These are phyloP conservation scores for Globisporangium solare DNA, from an alignment of 352 stramenopile species.

Conservation along the genomic window DNA sequence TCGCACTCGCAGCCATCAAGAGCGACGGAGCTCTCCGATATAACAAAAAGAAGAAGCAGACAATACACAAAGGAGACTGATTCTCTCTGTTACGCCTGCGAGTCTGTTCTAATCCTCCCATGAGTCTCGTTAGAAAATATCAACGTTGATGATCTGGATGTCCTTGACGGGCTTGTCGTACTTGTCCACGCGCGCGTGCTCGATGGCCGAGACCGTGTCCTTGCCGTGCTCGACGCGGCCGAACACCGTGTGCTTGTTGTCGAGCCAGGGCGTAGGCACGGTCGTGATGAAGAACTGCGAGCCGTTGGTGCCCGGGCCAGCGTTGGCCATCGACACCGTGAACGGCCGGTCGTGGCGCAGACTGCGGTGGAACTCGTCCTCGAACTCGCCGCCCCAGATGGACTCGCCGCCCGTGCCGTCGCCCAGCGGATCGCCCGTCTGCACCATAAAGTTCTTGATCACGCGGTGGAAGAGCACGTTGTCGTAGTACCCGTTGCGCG, in stretches of 20 bases:
- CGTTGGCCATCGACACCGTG: constrained; percentile 99
- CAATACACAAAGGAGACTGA: too few relatives aligned
- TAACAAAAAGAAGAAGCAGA: too few relatives aligned
- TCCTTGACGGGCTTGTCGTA: constrained; percentile 71
- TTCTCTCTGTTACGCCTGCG: too few relatives aligned
- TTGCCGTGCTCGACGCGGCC: constrained; percentile 91
- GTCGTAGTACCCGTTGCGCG: constrained; percentile 98
- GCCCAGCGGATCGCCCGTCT: constrained; percentile 94
- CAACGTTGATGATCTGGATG: constrained; percentile 89
- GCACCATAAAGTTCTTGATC: constrained; percentile 99
- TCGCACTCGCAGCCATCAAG: too few relatives aligned
- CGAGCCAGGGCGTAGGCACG: constrained; percentile 95
- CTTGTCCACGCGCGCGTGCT: constrained; percentile 89
- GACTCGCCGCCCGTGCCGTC: constrained; percentile 97
- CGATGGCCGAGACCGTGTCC: constrained; percentile 96
- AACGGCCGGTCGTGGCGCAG: constrained; percentile 95
- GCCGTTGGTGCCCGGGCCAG: constrained; percentile 72
- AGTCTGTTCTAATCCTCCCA: too few relatives aligned
- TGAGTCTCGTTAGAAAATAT: constrained; percentile 53
- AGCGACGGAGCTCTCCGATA: too few relatives aligned
- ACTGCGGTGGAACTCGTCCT: constrained; percentile 97
- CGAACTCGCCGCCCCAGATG: constrained; percentile 99
- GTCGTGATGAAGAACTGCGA: constrained; percentile 99
- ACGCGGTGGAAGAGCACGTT: constrained; percentile 99
- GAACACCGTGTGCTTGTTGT: constrained; percentile 96